Conservation (phyloP, 306 rosid genomes). For the Cotoneaster glaucophyllus region DNA sequence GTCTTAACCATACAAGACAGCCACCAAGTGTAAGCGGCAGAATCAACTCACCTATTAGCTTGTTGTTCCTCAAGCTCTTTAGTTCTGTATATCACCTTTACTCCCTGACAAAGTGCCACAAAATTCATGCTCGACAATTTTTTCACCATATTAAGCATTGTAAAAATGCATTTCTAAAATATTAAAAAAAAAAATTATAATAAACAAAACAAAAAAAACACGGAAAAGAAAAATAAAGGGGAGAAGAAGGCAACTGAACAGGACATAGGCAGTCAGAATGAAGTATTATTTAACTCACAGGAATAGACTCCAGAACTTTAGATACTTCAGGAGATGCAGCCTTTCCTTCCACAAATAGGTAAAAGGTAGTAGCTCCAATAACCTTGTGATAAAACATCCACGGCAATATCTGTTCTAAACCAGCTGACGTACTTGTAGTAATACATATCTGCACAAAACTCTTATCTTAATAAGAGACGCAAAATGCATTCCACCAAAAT, state of each 20-base stretch:
- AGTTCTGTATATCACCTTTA: conserved; percentile 86
- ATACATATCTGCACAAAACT: conserved; percentile 59
- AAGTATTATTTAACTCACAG: conserved; percentile 48
- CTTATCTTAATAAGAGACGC: neutral
- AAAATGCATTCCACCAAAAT: neutral
- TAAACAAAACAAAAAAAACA: neutral
- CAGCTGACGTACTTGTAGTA: conserved; percentile 82
- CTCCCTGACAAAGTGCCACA: conserved; percentile 56
- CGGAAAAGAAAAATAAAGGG: neutral
- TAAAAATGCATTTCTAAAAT: neutral
- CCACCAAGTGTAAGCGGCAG: conserved; percentile 9
- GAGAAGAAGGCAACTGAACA: neutral
- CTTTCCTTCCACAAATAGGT: conserved; percentile 90
- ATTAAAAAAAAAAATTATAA: too few species aligned
- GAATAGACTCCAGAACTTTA: conserved; percentile 74
- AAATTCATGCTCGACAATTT: conserved; percentile 1
- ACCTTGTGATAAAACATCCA: conserved; percentile 99
- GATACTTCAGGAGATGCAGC: conserved; percentile 82
- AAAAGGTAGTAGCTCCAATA: conserved; percentile 73
- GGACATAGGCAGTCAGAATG: neutral
- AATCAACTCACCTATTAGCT: conserved; percentile 64
- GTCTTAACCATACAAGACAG: neutral
- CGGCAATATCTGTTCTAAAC: conserved; percentile 91
- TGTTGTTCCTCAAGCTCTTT: conserved; percentile 88
- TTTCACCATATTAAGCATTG: conserved; percentile 6